phyloP scores from a whole-genome alignment of 768 basidiomycete genomes.

The Phaeotremella fagi region DNA sequence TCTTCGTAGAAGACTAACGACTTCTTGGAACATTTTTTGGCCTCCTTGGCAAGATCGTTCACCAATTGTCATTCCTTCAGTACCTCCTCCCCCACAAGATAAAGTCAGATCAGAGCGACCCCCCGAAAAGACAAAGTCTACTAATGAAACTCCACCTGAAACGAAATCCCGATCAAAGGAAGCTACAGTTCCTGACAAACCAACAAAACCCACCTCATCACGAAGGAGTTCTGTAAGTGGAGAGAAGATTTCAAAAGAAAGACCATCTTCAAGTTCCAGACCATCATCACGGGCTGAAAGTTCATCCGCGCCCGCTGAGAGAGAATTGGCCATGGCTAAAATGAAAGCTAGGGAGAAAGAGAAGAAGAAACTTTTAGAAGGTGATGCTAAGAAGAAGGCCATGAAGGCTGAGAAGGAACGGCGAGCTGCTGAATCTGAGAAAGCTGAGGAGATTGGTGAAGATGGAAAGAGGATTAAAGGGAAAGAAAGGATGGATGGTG shows the following conservation, averaged over 20 bases:
- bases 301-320: neutral
- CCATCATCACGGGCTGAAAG: neutral
- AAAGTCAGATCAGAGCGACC: neutral
- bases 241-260: neutral
- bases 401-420: no score
- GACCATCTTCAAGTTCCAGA: neutral
- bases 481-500: constrained; percentile 17
- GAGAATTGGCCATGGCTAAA: neutral
- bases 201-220: neutral
- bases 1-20: constrained; percentile 11
- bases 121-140: neutral
- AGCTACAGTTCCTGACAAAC: neutral
- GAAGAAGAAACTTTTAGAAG: neutral
- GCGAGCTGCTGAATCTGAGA: no score
- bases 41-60: constrained; percentile 34
- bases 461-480: constrained; percentile 13
- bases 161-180: neutral
- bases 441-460: no score
- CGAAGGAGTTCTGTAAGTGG: neutral
- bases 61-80: neutral
- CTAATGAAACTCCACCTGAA: neutral
- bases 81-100: neutral
- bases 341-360: neutral
- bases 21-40: constrained; percentile 31
- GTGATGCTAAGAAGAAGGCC: no score